phyloP scores from a whole-genome alignment of 2,329 filamentous ascomycete species.

The Purpureocillium takamizusanense region DNA sequence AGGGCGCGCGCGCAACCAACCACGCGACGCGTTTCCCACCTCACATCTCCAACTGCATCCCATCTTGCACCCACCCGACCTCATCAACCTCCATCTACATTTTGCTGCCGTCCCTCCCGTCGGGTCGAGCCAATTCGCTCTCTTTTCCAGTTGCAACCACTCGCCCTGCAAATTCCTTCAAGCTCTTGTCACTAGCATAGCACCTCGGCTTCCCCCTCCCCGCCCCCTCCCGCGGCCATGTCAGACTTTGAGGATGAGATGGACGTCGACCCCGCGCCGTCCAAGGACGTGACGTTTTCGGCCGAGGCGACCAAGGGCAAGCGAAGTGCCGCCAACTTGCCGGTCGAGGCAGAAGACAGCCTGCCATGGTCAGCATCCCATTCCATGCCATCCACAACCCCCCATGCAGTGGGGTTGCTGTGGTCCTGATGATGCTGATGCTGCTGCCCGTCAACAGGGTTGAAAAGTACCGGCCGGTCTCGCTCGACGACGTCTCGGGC shows the following conservation, averaged over 20 bases:
- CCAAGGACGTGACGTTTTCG: constrained; percentile 55
- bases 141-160: too few species aligned
- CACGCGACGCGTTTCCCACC: too few species aligned
- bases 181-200: too few species aligned
- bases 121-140: too few species aligned
- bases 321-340: constrained; percentile 82
- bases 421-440: neutral
- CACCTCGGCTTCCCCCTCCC: neutral
- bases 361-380: constrained; percentile 65
- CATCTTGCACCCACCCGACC: too few species aligned
- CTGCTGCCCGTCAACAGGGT: constrained; percentile 54
- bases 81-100: too few species aligned
- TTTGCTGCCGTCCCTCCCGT: too few species aligned
- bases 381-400: too few species aligned
- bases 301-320: constrained; percentile 80
- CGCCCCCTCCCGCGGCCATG: constrained; percentile 28
- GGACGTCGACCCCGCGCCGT: constrained; percentile 44
- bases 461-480: constrained; percentile 89
- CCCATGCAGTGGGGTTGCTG: neutral
- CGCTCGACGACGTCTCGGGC: constrained; percentile 85
- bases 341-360: constrained; percentile 87
- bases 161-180: too few species aligned
- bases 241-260: constrained; percentile 53
- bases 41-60: too few species aligned
- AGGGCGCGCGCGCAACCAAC: too few species aligned